A percentile compares a stretch with the other conserved stretches of the same genome.
These are phyloP conservation scores for Chalciporus chontae DNA, from an alignment of 768 basidiomycete genomes.

Conservation along the genomic window DNA sequence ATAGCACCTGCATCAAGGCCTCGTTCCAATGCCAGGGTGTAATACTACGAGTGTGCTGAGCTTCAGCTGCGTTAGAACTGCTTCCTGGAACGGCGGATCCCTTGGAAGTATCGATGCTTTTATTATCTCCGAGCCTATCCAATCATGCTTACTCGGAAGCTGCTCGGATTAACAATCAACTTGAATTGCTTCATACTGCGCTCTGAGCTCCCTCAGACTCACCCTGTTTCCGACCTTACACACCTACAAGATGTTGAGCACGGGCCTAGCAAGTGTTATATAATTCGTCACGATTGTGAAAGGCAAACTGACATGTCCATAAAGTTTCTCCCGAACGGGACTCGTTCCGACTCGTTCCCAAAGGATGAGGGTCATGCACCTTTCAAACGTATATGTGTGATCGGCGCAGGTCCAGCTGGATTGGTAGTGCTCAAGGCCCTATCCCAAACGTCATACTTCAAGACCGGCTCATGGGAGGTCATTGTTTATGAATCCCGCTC, in stretches of 20 bases:
- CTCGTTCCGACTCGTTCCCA: neutral
- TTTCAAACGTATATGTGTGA: slow-evolving; percentile 55
- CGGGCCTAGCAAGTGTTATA: neutral
- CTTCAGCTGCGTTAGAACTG: slow-evolving; percentile 11
- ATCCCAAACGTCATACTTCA: slow-evolving; percentile 54
- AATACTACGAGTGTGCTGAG: no score
- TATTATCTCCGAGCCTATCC: no score
- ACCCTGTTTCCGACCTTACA: no score
- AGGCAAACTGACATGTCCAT: neutral
- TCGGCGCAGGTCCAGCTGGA: slow-evolving; percentile 77
- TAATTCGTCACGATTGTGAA: neutral
- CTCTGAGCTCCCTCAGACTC: no score
- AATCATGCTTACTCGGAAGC: no score
- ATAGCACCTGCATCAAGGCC: slow-evolving; percentile 26
- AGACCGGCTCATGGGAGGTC: slow-evolving; percentile 59
- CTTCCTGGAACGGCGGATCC: slow-evolving; percentile 14
- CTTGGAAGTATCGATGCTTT: slow-evolving; percentile 10
- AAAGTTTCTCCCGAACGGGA: neutral
- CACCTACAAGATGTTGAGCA: neutral
- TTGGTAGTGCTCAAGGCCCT: slow-evolving; percentile 67
- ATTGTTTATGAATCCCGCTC: slow-evolving; percentile 62
- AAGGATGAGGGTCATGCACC: neutral
- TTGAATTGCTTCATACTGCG: no score
- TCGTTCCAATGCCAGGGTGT: slow-evolving; percentile 28
- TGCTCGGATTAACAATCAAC: no score